Evolutionary conservation across 345 rosid genomes (phyloP).

Genomic region (Aquilaria malaccensis): DNA sequence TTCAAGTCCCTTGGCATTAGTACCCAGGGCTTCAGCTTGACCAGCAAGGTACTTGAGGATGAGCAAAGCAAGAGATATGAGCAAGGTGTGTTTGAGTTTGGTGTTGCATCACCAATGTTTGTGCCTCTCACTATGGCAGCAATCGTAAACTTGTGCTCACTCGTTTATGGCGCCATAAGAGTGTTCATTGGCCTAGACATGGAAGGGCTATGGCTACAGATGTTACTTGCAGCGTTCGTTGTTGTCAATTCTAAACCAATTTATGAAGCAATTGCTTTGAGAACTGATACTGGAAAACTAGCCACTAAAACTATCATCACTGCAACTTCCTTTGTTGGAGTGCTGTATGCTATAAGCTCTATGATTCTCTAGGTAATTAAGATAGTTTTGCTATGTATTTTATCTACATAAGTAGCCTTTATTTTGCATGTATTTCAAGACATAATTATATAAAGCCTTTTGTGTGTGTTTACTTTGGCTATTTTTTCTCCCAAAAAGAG

Average conservation of each 20-base stretch:
- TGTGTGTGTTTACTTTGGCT: too few species aligned
- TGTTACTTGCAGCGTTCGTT: slow-evolving; percentile 27
- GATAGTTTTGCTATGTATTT: too few species aligned
- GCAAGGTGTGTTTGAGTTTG: slow-evolving; percentile 37
- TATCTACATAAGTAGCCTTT: too few species aligned
- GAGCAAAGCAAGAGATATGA: slow-evolving; percentile 34
- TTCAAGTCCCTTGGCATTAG: slow-evolving; percentile 27
- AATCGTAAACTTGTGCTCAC: slow-evolving; percentile 27
- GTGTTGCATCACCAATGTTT: slow-evolving; percentile 36
- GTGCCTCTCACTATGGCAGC: slow-evolving; percentile 26
- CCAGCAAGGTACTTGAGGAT: slow-evolving; percentile 31
- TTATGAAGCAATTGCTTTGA: slow-evolving; percentile 37
- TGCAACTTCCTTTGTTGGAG: slow-evolving; percentile 19
- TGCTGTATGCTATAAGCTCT: slow-evolving; percentile 12
- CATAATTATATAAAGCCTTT: too few species aligned
- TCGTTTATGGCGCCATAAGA: slow-evolving; percentile 13
- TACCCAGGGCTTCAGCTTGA: slow-evolving; percentile 26
- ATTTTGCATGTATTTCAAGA: too few species aligned
- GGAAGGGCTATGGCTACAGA: slow-evolving; percentile 23
- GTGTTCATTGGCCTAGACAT: slow-evolving; percentile 1
- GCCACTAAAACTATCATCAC: slow-evolving; percentile 18
- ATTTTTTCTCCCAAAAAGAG: too few species aligned
- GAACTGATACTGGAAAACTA: slow-evolving; percentile 36
- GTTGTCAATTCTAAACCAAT: slow-evolving; percentile 33
- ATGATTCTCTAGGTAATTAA: slow-evolving; percentile 2